Percentiles rank a stretch among this genome's conserved stretches.
Conservation (phyloP, 495 filamentous ascomycete species). For the Penicillium crystallinum region DNA sequence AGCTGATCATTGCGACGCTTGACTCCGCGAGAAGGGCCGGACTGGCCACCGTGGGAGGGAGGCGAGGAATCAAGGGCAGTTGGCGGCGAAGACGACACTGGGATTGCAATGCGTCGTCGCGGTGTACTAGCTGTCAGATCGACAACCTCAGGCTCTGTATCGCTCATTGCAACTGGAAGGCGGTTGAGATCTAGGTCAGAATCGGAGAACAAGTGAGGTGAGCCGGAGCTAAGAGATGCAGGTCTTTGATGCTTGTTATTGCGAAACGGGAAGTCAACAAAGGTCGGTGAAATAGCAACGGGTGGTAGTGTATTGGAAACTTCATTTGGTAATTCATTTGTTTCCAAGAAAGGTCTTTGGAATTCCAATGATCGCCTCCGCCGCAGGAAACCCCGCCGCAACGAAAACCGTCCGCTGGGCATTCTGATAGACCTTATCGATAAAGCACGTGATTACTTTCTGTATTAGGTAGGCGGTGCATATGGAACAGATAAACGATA, state of each 20-base stretch:
- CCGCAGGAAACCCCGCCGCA: neutral
- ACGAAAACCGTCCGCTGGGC: neutral
- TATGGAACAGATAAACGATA: neutral
- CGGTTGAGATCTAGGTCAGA: neutral
- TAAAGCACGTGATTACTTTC: neutral
- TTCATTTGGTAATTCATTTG: neutral
- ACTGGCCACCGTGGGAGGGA: neutral
- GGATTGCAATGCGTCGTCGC: neutral
- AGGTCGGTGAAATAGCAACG: neutral
- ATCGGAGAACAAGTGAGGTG: neutral
- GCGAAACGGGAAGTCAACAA: neutral
- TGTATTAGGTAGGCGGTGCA: neutral
- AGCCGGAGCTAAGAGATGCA: neutral
- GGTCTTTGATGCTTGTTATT: neutral
- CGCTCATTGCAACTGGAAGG: neutral
- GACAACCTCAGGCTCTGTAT: neutral
- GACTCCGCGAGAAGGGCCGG: neutral
- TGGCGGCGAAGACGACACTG: neutral
- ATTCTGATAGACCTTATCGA: constrained; percentile 11
- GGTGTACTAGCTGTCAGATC: neutral
- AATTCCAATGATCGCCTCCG: no score
- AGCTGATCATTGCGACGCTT: neutral
- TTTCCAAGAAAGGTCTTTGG: neutral
- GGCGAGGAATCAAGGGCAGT: neutral
- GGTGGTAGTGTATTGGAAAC: neutral